phyloP scores from a whole-genome alignment of 169 alveolate genomes.

The Theileria orientalis region DNA sequence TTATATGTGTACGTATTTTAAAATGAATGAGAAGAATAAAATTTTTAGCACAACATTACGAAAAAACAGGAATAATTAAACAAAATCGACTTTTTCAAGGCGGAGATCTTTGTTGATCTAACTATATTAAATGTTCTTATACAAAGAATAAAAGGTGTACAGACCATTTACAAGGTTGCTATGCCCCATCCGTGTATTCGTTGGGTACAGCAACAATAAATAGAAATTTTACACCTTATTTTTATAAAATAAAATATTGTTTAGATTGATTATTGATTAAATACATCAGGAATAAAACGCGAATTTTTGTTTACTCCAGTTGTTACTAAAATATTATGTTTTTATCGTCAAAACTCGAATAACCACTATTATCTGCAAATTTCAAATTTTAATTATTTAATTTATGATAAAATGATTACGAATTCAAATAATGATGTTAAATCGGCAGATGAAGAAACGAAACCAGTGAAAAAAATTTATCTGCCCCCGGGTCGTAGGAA shows the following conservation, averaged over 20 bases:
- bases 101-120: too few species aligned
- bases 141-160: too few species aligned
- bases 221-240: background rate
- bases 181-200: conserved; percentile 12
- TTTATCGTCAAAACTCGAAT: background rate
- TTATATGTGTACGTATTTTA: background rate
- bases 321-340: background rate
- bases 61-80: background rate
- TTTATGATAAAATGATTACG: background rate
- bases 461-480: conserved; percentile 52
- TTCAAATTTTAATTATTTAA: too few species aligned
- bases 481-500: conserved; percentile 67
- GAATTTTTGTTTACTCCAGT: background rate
- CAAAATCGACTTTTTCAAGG: too few species aligned
- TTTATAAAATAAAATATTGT: background rate
- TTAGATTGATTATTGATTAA: background rate
- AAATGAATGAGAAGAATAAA: background rate
- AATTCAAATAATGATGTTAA: background rate
- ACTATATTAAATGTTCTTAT: too few species aligned
- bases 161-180: background rate
- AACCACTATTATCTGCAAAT: background rate
- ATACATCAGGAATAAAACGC: background rate
- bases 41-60: background rate
- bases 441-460: conserved; percentile 30
- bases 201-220: background rate